Evolutionary conservation across 1,284 basidiomycete species (phyloP).

Genomic region (Acaromyces ingoldii): DNA sequence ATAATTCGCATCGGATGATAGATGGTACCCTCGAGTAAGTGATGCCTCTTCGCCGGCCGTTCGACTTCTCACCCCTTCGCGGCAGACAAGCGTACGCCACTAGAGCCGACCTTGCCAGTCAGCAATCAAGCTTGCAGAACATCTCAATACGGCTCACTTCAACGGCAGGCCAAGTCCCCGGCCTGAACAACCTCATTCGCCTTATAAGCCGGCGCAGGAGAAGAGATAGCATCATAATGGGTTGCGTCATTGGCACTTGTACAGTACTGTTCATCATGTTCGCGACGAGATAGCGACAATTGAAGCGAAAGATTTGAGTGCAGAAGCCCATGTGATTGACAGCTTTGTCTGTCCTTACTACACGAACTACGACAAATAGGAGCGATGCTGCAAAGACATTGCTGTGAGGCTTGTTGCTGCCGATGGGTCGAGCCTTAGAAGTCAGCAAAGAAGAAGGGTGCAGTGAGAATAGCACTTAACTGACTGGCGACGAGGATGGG

Average conservation of each 20-base stretch:
- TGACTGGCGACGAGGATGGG: too few species aligned
- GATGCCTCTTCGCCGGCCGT: too few species aligned
- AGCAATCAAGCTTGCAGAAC: conserved; percentile 67
- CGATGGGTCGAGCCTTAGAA: too few species aligned
- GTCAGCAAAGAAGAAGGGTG: too few species aligned
- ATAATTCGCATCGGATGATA: conserved; percentile 88
- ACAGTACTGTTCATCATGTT: conserved; percentile 74
- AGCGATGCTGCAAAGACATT: too few species aligned
- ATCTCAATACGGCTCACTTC: conserved; percentile 75
- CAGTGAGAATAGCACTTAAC: too few species aligned
- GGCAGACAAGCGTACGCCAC: conserved; percentile 93
- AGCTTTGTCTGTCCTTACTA: too few species aligned
- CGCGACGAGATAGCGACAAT: conserved; percentile 49
- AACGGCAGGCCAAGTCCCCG: conserved; percentile 73
- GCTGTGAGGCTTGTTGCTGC: too few species aligned
- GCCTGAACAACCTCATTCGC: conserved; percentile 80
- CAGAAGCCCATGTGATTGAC: too few species aligned
- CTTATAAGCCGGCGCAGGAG: conserved; percentile 88
- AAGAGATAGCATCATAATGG: conserved; percentile 84
- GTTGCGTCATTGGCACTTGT: conserved; percentile 77
- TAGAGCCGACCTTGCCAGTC: conserved; percentile 83
- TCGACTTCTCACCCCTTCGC: neutral
- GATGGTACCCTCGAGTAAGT: conserved; percentile 79
- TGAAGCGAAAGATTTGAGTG: too few species aligned
- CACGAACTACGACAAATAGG: too few species aligned